A percentile compares a stretch with the other conserved stretches of the same genome.
These are phyloP conservation scores for Hyphodiscus hymeniophilus DNA, from an alignment of 495 filamentous ascomycete genomes.

Conservation along the genomic window DNA sequence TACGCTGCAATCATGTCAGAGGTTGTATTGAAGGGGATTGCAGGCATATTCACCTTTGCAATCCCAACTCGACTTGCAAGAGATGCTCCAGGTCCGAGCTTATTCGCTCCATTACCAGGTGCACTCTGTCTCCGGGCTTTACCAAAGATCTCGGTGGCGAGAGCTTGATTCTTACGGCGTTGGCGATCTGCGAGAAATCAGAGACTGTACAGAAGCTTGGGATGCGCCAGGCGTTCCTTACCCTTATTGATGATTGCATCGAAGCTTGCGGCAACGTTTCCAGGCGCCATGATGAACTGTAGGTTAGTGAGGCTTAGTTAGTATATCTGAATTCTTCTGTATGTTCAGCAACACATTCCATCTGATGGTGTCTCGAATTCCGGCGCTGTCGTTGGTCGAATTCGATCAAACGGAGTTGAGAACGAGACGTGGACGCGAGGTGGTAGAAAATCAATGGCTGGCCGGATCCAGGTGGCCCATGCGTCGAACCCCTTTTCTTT, in stretches of 20 bases:
- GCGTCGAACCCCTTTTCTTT: no score
- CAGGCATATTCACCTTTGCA: constrained; percentile 10
- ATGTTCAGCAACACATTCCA: no score
- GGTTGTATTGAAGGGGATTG: no score
- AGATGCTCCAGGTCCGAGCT: constrained; percentile 35
- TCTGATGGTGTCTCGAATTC: neutral
- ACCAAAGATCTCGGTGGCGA: constrained; percentile 64
- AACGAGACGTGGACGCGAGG: no score
- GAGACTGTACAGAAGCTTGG: neutral
- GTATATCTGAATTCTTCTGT: neutral
- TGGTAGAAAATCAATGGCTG: no score
- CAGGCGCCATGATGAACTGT: constrained; percentile 18
- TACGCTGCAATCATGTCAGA: constrained; percentile 29
- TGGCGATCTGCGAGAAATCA: constrained; percentile 46
- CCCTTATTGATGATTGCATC: constrained; percentile 20
- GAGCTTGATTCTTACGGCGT: constrained; percentile 59
- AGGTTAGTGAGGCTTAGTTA: constrained; percentile 13
- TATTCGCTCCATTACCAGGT: constrained; percentile 37
- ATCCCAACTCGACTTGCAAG: constrained; percentile 61
- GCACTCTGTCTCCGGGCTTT: constrained; percentile 54
- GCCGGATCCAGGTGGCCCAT: no score
- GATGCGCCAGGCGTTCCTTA: constrained; percentile 9
- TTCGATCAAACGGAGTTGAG: no score
- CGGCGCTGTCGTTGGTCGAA: neutral
- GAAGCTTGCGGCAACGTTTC: constrained; percentile 18